Percentiles rank a stretch among this genome's conserved stretches.
Conservation (phyloP, 2,329 filamentous ascomycete species). For the Metarhizium rileyi region DNA sequence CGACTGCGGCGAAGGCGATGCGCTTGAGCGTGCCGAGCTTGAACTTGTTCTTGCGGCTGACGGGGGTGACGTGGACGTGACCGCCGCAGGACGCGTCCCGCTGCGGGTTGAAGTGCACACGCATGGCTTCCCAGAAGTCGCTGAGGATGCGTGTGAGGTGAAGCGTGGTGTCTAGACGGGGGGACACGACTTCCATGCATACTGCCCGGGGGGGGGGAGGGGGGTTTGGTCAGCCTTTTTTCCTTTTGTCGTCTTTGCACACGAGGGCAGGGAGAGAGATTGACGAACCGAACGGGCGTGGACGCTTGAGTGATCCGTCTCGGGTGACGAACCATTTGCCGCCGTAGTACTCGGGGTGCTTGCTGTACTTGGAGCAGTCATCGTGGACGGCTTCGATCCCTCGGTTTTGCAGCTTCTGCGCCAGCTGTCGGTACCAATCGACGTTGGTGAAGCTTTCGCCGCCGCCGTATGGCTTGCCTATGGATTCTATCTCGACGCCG, state of each 20-base stretch:
- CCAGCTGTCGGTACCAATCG: slow-evolving; percentile 30
- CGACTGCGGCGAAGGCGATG: slow-evolving; percentile 26
- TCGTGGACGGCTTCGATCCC: slow-evolving; percentile 28
- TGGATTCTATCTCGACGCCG: slow-evolving; percentile 29
- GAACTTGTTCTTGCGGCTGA: slow-evolving; percentile 24
- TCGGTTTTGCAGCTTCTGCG: slow-evolving; percentile 27
- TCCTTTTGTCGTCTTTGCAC: too few species aligned
- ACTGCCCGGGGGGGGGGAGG: too few species aligned
- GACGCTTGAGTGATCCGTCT: slow-evolving; percentile 29
- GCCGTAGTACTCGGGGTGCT: slow-evolving; percentile 31
- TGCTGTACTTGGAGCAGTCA: slow-evolving; percentile 28
- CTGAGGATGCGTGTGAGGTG: slow-evolving; percentile 22
- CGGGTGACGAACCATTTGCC: slow-evolving; percentile 32
- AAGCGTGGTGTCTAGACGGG: slow-evolving; percentile 25
- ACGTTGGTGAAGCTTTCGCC: slow-evolving; percentile 27
- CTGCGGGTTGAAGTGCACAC: slow-evolving; percentile 29
- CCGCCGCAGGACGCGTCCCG: slow-evolving; percentile 26
- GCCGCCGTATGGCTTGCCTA: slow-evolving; percentile 27
- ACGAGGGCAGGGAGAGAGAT: background rate
- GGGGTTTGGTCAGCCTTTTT: too few species aligned
- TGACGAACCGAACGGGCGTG: slow-evolving; percentile 23
- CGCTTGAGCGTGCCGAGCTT: slow-evolving; percentile 24
- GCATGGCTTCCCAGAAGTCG: slow-evolving; percentile 32
- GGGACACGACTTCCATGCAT: slow-evolving; percentile 32
- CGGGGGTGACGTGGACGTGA: slow-evolving; percentile 30